A percentile compares a stretch with the other conserved stretches of the same genome.
Conservation (phyloP, 129 eudicot genomes). For the Flaveria trinervia region DNA sequence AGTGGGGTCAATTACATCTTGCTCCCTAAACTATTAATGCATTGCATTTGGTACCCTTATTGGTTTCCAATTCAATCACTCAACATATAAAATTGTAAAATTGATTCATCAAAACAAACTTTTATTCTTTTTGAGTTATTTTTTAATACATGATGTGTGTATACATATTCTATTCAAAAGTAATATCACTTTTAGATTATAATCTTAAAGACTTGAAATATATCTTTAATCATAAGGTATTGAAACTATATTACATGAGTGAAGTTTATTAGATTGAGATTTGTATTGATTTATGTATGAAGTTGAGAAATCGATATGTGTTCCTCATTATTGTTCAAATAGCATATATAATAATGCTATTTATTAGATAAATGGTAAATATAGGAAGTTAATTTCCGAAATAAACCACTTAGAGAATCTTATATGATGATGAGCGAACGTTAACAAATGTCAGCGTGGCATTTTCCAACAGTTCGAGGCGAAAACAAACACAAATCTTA, state of each 20-base stretch:
- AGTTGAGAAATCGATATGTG: too few species aligned
- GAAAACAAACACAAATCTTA: too few species aligned
- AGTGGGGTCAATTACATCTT: slow-evolving; percentile 42
- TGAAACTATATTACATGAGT: neutral
- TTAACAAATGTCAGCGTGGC: too few species aligned
- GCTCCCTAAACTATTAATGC: slow-evolving; percentile 17
- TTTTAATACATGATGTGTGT: slow-evolving; percentile 16
- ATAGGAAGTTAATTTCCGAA: too few species aligned
- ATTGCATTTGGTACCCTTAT: slow-evolving; percentile 25
- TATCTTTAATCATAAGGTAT: neutral
- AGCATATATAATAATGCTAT: too few species aligned
- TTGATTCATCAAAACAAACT: slow-evolving; percentile 24
- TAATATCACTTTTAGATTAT: neutral
- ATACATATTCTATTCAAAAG: slow-evolving; percentile 2
- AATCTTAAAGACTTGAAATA: neutral
- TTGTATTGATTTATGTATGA: too few species aligned
- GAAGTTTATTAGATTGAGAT: neutral
- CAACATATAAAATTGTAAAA: slow-evolving; percentile 22
- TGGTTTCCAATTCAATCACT: slow-evolving; percentile 32
- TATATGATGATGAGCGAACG: too few species aligned
- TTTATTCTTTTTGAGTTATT: neutral
- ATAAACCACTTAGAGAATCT: too few species aligned
- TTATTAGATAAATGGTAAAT: too few species aligned
- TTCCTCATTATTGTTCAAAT: too few species aligned
- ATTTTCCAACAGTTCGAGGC: too few species aligned